Evolutionary conservation across 345 rosid genomes (phyloP).

Genomic region (Eucalyptus polybractea): DNA sequence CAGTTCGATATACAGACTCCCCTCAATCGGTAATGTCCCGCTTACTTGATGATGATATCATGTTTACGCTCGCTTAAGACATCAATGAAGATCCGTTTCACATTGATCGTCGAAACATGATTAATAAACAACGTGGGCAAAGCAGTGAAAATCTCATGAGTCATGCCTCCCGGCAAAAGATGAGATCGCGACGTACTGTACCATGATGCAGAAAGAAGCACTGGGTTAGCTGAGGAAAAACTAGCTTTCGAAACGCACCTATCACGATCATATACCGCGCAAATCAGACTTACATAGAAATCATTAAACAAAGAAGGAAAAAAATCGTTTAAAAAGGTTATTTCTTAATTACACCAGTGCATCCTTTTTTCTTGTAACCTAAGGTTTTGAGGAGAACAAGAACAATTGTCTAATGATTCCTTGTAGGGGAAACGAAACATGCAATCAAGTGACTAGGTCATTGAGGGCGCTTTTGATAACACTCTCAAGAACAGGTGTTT

Average conservation of each 20-base stretch:
- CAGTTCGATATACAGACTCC: neutral
- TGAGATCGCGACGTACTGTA: neutral
- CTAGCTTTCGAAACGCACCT: neutral
- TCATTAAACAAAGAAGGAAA: neutral
- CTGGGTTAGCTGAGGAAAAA: neutral
- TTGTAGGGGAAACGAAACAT: no score
- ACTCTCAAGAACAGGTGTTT: accelerated
- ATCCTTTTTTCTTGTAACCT: no score
- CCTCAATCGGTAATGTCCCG: neutral
- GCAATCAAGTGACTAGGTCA: neutral
- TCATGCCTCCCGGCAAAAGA: neutral
- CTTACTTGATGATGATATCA: neutral
- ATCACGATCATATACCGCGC: neutral
- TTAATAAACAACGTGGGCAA: neutral
- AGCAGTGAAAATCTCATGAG: neutral
- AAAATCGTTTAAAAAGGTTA: no score
- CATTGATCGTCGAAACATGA: neutral
- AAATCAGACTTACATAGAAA: neutral
- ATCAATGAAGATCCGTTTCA: neutral
- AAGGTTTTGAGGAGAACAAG: no score
- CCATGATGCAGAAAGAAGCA: neutral
- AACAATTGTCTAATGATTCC: no score
- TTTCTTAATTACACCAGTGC: no score
- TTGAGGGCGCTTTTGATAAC: no score
- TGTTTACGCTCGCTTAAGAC: neutral